A percentile compares a stretch with the other conserved stretches of the same genome.
Conservation (phyloP, 805 yeast species). For the Candida patagonica region DNA sequence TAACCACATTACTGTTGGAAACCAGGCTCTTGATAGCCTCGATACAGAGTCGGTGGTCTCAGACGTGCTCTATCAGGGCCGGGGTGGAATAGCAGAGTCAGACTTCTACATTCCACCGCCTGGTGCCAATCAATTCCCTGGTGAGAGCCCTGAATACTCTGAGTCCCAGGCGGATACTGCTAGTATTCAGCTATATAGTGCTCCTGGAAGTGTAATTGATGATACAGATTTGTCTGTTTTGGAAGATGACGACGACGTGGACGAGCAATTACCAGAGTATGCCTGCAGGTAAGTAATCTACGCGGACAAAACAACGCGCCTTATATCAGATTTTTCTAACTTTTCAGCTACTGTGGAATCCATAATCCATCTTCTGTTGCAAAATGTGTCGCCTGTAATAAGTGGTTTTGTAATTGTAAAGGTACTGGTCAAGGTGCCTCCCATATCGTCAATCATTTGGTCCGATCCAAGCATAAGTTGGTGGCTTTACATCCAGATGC, state of each 20-base stretch:
- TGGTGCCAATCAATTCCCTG: not conserved
- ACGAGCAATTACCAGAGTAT: slow-evolving; percentile 29
- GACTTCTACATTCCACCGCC: slow-evolving; percentile 1
- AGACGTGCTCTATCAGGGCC: slow-evolving; percentile 20
- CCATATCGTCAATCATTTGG: slow-evolving; percentile 80
- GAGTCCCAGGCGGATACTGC: not conserved
- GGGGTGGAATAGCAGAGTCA: slow-evolving; percentile 10
- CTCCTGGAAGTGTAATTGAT: not conserved
- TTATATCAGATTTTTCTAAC: not conserved
- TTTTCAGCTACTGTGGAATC: slow-evolving; percentile 60
- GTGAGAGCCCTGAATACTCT: not conserved
- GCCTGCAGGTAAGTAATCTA: slow-evolving; percentile 33
- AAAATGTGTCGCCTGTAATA: slow-evolving; percentile 64
- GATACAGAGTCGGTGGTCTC: slow-evolving; percentile 24
- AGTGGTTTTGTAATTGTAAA: slow-evolving; percentile 85
- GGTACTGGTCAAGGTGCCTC: slow-evolving; percentile 57
- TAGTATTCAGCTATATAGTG: not conserved
- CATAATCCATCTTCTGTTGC: slow-evolving; percentile 56
- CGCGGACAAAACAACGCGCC: not conserved
- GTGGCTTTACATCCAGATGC: slow-evolving; percentile 72
- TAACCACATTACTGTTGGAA: not conserved
- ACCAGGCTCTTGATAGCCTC: slow-evolving; percentile 7
- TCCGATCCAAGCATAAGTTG: slow-evolving; percentile 63
- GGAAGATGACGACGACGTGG: slow-evolving; percentile 15
- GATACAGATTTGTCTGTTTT: not conserved